phyloP scores from a whole-genome alignment of 2,329 filamentous ascomycete genomes.

The Xylaria polymorpha region DNA sequence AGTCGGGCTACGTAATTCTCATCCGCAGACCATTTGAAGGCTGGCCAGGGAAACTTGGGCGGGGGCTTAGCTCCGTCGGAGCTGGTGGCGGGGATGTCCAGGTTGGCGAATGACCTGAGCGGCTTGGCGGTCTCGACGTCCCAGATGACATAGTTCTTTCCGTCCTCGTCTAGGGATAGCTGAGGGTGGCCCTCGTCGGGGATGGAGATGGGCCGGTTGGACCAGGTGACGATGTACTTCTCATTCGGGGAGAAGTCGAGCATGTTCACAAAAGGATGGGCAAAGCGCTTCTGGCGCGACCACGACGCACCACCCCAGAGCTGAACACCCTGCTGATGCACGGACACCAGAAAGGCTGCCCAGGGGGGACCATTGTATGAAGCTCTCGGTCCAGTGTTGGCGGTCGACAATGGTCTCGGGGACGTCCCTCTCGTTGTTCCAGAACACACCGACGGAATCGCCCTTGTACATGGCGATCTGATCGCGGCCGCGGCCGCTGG shows the following conservation, averaged over 20 bases:
- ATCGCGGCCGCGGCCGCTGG: conserved; percentile 82
- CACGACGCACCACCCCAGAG: conserved; percentile 94
- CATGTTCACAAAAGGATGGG: conserved; percentile 94
- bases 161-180: conserved; percentile 92
- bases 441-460: conserved; percentile 93
- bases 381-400: conserved; percentile 96
- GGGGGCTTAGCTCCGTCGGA: conserved; percentile 72
- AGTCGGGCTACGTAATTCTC: conserved; percentile 97
- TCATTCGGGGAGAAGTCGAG: conserved; percentile 95
- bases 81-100: conserved; percentile 79
- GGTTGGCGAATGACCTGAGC: conserved; percentile 90
- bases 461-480: conserved; percentile 95
- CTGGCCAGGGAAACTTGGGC: conserved; percentile 96
- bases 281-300: conserved; percentile 91
- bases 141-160: conserved; percentile 99
- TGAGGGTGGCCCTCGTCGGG: conserved; percentile 86
- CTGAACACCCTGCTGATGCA: conserved; percentile 96
- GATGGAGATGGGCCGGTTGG: conserved; percentile 90
- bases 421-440: conserved; percentile 95
- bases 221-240: conserved; percentile 97
- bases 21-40: conserved; percentile 99
- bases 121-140: conserved; percentile 91
- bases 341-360: conserved; percentile 92
- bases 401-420: conserved; percentile 92
- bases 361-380: conserved; percentile 96